phyloP scores from a whole-genome alignment of 306 rosid species.

The Ormosia emarginata region DNA sequence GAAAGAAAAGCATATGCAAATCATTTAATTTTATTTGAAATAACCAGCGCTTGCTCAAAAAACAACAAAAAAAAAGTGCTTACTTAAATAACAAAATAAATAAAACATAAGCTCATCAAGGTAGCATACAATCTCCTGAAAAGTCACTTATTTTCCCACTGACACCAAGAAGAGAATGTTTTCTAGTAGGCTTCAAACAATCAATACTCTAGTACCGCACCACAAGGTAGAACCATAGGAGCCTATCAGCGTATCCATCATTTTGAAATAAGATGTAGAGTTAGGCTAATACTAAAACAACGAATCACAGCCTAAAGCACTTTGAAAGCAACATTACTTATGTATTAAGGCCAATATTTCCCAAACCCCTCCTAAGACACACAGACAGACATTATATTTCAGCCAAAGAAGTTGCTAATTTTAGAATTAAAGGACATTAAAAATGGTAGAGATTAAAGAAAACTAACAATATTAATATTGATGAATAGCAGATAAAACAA shows the following conservation, averaged over 20 bases:
- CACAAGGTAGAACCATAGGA: constrained; percentile 85
- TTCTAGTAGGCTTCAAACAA: constrained; percentile 79
- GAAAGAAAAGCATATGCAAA: not conserved
- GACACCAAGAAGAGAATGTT: constrained; percentile 88
- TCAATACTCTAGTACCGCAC: constrained; percentile 83
- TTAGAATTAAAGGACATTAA: too few species aligned
- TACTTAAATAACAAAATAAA: not conserved
- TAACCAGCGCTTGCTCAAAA: constrained; percentile 10
- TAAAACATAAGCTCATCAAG: constrained; percentile 81
- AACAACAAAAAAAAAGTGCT: too few species aligned
- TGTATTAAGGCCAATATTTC: too few species aligned
- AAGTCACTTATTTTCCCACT: constrained; percentile 97
- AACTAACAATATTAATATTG: too few species aligned
- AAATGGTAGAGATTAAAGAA: too few species aligned
- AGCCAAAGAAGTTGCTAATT: too few species aligned
- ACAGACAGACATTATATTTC: too few species aligned
- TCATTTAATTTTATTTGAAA: not conserved
- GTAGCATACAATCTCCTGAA: constrained; percentile 68
- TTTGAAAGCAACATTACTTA: too few species aligned
- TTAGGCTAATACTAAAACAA: not conserved
- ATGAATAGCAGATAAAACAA: too few species aligned
- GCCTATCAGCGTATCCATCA: constrained; percentile 48
- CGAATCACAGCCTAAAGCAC: too few species aligned
- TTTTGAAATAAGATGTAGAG: not conserved
- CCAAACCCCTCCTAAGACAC: too few species aligned